These are phyloP conservation scores for Oryza officinalis DNA, from an alignment of 176 grass and related monocot genomes.

Conservation along the genomic window DNA sequence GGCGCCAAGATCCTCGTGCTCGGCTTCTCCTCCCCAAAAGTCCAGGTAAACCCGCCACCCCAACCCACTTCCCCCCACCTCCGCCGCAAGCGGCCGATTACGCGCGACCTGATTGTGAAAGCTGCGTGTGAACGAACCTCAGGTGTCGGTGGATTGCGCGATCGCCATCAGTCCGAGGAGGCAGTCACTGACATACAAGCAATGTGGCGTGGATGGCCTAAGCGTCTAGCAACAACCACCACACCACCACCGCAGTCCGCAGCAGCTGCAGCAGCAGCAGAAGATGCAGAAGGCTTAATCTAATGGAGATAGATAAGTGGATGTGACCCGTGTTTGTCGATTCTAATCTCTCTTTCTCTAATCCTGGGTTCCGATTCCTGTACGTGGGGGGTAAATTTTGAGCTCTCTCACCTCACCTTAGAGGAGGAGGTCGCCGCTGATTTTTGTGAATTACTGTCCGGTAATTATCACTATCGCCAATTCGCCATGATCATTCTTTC, in stretches of 20 bases:
- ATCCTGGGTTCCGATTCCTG: conserved; percentile 34
- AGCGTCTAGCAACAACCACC: conserved; percentile 59
- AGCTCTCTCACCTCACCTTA: conserved; percentile 29
- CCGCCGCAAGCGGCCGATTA: not conserved
- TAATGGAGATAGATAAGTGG: conserved; percentile 39
- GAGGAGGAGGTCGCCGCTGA: conserved; percentile 27
- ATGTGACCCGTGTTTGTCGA: conserved; percentile 35
- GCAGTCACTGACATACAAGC: conserved; percentile 95
- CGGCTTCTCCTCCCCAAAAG: conserved; percentile 82
- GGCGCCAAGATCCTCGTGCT: conserved; percentile 85
- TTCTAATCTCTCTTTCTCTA: conserved; percentile 30
- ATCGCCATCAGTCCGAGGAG: conserved; percentile 91
- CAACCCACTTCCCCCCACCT: not conserved
- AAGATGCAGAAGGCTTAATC: conserved; percentile 33
- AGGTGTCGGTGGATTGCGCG: conserved; percentile 95
- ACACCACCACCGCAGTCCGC: too few species aligned
- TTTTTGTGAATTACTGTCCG: conserved; percentile 48
- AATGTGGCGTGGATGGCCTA: conserved; percentile 90
- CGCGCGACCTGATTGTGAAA: conserved; percentile 22
- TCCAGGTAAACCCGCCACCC: conserved; percentile 53
- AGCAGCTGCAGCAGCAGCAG: not conserved
- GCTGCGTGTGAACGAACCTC: conserved; percentile 21
- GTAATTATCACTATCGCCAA: conserved; percentile 10
- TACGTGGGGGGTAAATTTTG: conserved; percentile 42
- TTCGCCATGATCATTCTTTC: conserved; percentile 11